Evolutionary conservation across 2,329 filamentous ascomycete genomes (phyloP), one percentile per base, ranked within the genome.

Genomic region (Aspergillus flavus): DNA sequence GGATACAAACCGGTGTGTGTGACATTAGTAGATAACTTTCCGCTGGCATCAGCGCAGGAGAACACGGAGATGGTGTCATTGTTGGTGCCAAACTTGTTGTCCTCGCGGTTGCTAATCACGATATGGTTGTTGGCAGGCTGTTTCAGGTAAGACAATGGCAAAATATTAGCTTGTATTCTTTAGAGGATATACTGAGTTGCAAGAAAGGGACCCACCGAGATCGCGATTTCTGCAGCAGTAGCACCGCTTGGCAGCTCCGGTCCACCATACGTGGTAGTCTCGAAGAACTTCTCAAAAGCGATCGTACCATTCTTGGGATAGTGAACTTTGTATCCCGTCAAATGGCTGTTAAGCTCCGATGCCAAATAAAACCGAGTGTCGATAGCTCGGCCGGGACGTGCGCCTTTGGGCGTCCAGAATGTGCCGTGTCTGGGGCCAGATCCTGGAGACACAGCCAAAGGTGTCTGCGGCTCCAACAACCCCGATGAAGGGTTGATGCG

Each of bases 1-100:
- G 89, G 82, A 28, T 83, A 83, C 34, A 87, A 80, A 71, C 89
- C 85, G 3, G 86, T 73, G 61, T 86, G 83, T 0, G 72, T 43
- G 26, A 67, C 30, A 12, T 58, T 45, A 3, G 32, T 57, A 23
- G 26, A 21, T 0, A 2, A 6, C 3, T 23, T 52, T 21, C 64
- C 65, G 19, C 16, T 28, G 16, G 36, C 28, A n/a, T 62, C 54
- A 21, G 65, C 62, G 16, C 41, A 53, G n/a, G 34, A 32, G 41
- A 69, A 69, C 5, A 67, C 50, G 23, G 65, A 65, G 12, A 69
- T 48, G 2, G 67, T 66, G 48, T 69, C 67, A 16, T 63, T 64
- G 2, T 62, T 55, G 1, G 9, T 6, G 7, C 65, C 67, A 43
- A 69, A 69, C 2, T 59, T 63, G 16, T 57, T 62, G 53, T 69